Base-by-base conservation (phyloP, 1,284 basidiomycete species). In the Cryptococcus maquisensis region DNA sequence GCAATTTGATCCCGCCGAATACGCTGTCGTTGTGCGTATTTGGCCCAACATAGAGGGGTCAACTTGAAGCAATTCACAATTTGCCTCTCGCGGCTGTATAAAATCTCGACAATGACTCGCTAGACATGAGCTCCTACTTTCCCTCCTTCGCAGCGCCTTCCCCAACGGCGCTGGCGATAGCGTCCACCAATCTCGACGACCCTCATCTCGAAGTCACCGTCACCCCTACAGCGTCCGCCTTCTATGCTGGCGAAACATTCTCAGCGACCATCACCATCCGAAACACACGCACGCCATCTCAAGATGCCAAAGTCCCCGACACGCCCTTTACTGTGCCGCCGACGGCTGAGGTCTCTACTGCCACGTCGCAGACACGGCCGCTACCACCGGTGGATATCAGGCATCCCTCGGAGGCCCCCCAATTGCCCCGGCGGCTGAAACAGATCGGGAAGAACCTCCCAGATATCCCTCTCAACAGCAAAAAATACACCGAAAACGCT, bases 161-260 rank as follows among this genome's bases (percentile, higher is more conserved):
- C 23, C 16, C 39, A 8, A 40, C 8, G 20, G 20, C n/a, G n/a
- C 39, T 21, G 20, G 24, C 53, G 8, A 10, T 10, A 32, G 51
- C 52, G 10, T 45, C 57, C 4, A 47, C 41, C 12, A 51, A 47
- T 23, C 49, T 55, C 7, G 66, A 66, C 57, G 62, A 76, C 59
- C 66, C 72, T 23, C 62, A 77, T 62, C 64, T 81, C 45, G 71
- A 74, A 54, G 75, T 82, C 28, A 74, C 74, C 0, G 77, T 82
- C 47, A 84, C 74, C 0, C 93, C 93, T 3, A 81, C 86, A 0
- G 87, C 92, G 60, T 88, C 90, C 0, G 89, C 90, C 0, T 96
- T 88, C 77, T 97, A 94, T 73, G 91, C 93, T 1, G 93, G 93
- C 57, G 93, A 97, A 73, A 79, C 83, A 0, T 90, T 95, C 74